Conservation (phyloP, 352 stramenopile species). For the Globisporangium recalcitrans region DNA sequence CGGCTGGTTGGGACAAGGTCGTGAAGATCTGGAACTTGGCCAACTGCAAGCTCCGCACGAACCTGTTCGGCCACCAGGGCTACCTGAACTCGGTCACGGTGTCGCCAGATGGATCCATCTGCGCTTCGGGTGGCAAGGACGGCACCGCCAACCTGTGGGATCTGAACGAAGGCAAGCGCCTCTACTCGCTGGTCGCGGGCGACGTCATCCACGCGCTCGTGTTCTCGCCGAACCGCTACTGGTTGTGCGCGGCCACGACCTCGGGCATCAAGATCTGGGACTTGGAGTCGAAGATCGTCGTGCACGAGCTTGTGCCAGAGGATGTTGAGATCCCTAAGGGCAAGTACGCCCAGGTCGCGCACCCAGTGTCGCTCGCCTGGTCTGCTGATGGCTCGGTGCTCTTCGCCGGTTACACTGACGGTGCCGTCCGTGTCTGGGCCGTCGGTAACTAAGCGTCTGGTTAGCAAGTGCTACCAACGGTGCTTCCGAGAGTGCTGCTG, state of each 20-base stretch:
- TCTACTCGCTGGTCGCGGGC: conserved; percentile 98
- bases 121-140: conserved; percentile 99
- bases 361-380: conserved; percentile 98
- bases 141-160: conserved; percentile 99
- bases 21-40: conserved; percentile 99
- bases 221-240: conserved; percentile 99
- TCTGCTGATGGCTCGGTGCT: conserved; percentile 97
- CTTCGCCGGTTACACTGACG: conserved; percentile 99
- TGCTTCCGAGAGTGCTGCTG: neutral
- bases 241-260: conserved; percentile 98
- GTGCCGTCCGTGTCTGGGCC: conserved; percentile 95
- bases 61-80: conserved; percentile 98
- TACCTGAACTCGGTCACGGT: conserved; percentile 99
- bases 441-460: conserved; percentile 76
- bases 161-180: conserved; percentile 99
- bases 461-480: neutral
- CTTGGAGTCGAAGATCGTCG: conserved; percentile 98
- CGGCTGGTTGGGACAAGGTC: conserved; percentile 98
- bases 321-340: conserved; percentile 83
- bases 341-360: conserved; percentile 92
- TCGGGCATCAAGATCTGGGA: conserved; percentile 99
- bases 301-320: conserved; percentile 95
- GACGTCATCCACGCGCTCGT: conserved; percentile 97
- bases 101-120: conserved; percentile 98
- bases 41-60: conserved; percentile 99